Evolutionary conservation across 2,329 filamentous ascomycete genomes (phyloP).

Genomic region (Paecilomyces fulvus): DNA sequence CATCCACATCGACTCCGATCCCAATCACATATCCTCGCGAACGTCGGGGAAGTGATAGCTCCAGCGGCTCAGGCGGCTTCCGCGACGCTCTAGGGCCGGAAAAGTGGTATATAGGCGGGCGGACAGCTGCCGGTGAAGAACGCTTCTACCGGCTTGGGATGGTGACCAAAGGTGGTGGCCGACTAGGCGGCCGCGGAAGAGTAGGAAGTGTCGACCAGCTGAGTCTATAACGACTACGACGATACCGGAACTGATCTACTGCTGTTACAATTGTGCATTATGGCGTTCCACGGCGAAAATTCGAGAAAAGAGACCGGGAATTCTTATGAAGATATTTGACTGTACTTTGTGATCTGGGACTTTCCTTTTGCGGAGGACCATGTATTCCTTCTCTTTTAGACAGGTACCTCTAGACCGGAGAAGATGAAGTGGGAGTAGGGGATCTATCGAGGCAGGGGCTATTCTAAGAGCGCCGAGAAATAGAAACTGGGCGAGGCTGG

Average conservation of each 20-base stretch:
- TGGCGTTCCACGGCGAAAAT: neutral
- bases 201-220: constrained; percentile 42
- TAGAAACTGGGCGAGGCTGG: neutral
- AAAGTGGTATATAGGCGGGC: constrained; percentile 45
- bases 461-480: neutral
- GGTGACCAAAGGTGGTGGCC: constrained; percentile 37
- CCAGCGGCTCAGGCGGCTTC: constrained; percentile 39
- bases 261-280: neutral
- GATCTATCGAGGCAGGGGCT: neutral
- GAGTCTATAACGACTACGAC: constrained; percentile 27
- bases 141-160: constrained; percentile 41
- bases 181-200: constrained; percentile 32
- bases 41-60: constrained; percentile 40
- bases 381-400: neutral
- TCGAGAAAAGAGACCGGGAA: neutral
- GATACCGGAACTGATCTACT: constrained; percentile 3
- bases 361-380: neutral
- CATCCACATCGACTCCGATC: constrained; percentile 27
- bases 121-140: constrained; percentile 40
- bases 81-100: constrained; percentile 39
- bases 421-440: neutral
- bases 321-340: neutral
- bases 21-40: constrained; percentile 27
- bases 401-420: neutral
- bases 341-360: neutral